Conservation (phyloP, 331 rosid species). For the Phaseolus coccineus region DNA sequence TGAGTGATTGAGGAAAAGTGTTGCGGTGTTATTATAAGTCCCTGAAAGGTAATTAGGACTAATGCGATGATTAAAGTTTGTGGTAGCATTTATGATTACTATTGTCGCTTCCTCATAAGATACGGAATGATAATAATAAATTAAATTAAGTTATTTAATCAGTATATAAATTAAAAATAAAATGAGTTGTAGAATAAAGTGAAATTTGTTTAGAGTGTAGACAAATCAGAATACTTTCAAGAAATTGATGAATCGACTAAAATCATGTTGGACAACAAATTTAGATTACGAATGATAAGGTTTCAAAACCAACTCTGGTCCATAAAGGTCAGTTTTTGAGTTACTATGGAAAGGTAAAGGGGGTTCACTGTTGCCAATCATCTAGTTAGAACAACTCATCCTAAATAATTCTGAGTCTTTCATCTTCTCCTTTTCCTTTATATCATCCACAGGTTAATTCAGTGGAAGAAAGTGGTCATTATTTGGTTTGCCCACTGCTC, state of each 20-base stretch:
- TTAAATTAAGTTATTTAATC: too few species aligned
- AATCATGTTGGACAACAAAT: too few species aligned
- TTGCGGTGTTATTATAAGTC: conserved; percentile 36
- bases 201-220: too few species aligned
- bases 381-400: not conserved
- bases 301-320: conserved; percentile 10
- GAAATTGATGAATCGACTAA: too few species aligned
- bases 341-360: not conserved
- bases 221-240: too few species aligned
- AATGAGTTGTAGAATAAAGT: too few species aligned
- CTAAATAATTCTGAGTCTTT: conserved; percentile 9
- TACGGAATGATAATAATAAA: not conserved
- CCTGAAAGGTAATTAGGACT: conserved; percentile 36
- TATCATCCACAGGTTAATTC: not conserved
- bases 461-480: conserved; percentile 20
- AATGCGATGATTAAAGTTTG: conserved; percentile 67
- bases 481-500: conserved; percentile 48
- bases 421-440: not conserved
- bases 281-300: not conserved
- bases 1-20: conserved; percentile 39
- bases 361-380: not conserved
- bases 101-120: conserved; percentile 45
- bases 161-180: too few species aligned
- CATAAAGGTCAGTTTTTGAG: not conserved
- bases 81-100: conserved; percentile 63